Evolutionary conservation across 2,329 filamentous ascomycete species (phyloP).

Genomic region (Tricladium varicosporioides): DNA sequence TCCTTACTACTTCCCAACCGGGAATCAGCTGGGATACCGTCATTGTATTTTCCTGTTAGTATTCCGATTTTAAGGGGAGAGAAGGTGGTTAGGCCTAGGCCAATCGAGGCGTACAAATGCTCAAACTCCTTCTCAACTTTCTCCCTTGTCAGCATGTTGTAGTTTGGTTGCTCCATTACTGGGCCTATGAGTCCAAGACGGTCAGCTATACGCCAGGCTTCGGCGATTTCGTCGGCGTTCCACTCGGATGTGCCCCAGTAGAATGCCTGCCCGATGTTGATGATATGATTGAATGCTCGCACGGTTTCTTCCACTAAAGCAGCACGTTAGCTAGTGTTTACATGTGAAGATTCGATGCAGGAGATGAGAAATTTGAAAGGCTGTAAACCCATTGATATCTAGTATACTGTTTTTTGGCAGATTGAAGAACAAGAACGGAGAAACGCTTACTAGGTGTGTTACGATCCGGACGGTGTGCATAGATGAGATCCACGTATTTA

Average conservation of each 20-base stretch:
- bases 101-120: constrained; percentile 57
- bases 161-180: constrained; percentile 64
- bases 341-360: no score
- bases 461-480: constrained; percentile 66
- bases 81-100: constrained; percentile 62
- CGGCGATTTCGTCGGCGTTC: constrained; percentile 63
- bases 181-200: constrained; percentile 60
- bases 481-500: constrained; percentile 65
- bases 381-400: no score
- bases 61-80: constrained; percentile 60
- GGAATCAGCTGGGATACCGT: constrained; percentile 59
- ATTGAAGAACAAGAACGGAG: no score
- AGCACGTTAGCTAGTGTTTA: no score
- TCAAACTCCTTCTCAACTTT: constrained; percentile 64
- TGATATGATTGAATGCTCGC: constrained; percentile 68
- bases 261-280: constrained; percentile 64
- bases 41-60: constrained; percentile 66
- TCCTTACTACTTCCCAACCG: constrained; percentile 55
- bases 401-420: no score
- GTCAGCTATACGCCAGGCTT: constrained; percentile 60
- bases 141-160: constrained; percentile 61
- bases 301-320: constrained; percentile 63
- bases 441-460: constrained; percentile 50
- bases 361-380: no score
- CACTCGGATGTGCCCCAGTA: constrained; percentile 72